Conservation (phyloP, 305 asterid species). For the Rubia balearica region DNA sequence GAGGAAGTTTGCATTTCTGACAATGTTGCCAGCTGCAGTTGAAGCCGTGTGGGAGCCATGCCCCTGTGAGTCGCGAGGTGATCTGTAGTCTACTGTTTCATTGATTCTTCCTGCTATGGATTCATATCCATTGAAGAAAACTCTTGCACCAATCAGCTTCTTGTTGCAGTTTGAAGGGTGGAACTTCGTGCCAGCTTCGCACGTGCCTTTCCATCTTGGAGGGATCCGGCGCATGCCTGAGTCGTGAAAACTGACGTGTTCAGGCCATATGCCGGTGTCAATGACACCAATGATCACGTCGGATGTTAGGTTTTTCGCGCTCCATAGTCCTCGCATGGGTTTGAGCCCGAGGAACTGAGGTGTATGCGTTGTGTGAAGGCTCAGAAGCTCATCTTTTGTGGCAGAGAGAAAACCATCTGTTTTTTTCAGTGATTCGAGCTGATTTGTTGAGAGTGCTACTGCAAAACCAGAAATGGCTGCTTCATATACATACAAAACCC, state of each 20-base stretch:
- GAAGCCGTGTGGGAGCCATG: slow-evolving; percentile 78
- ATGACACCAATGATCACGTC: slow-evolving; percentile 63
- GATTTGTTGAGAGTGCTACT: slow-evolving; percentile 41
- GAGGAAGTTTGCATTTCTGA: slow-evolving; percentile 38
- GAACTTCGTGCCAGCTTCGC: slow-evolving; percentile 44
- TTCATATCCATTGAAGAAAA: slow-evolving; percentile 57
- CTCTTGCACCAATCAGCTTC: slow-evolving; percentile 59
- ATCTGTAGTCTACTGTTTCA: slow-evolving; percentile 45
- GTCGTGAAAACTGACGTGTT: slow-evolving; percentile 46
- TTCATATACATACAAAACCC: slow-evolving; percentile 56
- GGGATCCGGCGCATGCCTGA: slow-evolving; percentile 38
- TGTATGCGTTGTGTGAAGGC: slow-evolving; percentile 66
- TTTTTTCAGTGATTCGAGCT: slow-evolving; percentile 35
- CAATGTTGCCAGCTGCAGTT: slow-evolving; percentile 56
- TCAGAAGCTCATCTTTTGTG: slow-evolving; percentile 40
- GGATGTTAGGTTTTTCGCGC: slow-evolving; percentile 38
- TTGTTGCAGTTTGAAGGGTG: slow-evolving; percentile 44
- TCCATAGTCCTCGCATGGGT: slow-evolving; percentile 53
- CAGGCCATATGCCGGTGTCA: slow-evolving; percentile 82
- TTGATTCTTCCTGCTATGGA: slow-evolving; percentile 45
- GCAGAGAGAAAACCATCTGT: slow-evolving; percentile 55
- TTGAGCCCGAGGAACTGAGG: slow-evolving; percentile 68
- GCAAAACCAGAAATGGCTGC: slow-evolving; percentile 56
- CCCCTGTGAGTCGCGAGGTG: slow-evolving; percentile 59
- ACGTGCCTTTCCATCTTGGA: slow-evolving; percentile 59